These are phyloP conservation scores for Verticillium albo-atrum DNA, from an alignment of 2,329 filamentous ascomycete species.

Conservation along the genomic window DNA sequence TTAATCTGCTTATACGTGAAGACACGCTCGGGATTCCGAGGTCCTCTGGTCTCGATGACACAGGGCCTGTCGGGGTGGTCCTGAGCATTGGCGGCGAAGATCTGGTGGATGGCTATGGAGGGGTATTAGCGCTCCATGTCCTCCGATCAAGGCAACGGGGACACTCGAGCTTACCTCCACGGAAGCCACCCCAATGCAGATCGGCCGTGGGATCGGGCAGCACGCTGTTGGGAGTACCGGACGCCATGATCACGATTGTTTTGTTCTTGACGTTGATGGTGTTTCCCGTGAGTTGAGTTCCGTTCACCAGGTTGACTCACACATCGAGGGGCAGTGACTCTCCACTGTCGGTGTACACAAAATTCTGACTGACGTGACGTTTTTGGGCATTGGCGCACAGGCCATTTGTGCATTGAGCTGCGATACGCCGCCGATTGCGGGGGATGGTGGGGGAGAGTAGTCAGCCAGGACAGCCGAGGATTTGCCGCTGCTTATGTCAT, in stretches of 20 bases:
- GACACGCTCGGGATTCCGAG: slow-evolving; percentile 44
- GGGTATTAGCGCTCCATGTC: background rate
- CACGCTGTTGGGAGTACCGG: slow-evolving; percentile 1
- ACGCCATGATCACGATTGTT: background rate
- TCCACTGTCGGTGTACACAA: background rate
- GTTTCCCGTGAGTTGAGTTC: background rate
- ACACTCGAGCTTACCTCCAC: slow-evolving; percentile 29
- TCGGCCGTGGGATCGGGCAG: slow-evolving; percentile 63
- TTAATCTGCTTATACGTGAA: slow-evolving; percentile 88
- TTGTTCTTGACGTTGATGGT: background rate
- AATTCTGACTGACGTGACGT: background rate
- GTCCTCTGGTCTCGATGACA: slow-evolving; percentile 42
- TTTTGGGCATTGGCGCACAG: background rate
- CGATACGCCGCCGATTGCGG: background rate
- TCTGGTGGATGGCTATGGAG: slow-evolving; percentile 57
- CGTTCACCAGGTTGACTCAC: background rate
- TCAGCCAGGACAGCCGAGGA: background rate
- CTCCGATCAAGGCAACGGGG: background rate
- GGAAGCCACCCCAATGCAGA: slow-evolving; percentile 63
- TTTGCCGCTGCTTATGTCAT: background rate
- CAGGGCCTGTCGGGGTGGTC: slow-evolving; percentile 57
- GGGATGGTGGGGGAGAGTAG: background rate
- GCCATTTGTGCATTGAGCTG: background rate
- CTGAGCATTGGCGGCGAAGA: slow-evolving; percentile 62
- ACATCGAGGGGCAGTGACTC: background rate